Conservation (phyloP, 352 stramenopile species). For the Phytopythium delawarense region DNA sequence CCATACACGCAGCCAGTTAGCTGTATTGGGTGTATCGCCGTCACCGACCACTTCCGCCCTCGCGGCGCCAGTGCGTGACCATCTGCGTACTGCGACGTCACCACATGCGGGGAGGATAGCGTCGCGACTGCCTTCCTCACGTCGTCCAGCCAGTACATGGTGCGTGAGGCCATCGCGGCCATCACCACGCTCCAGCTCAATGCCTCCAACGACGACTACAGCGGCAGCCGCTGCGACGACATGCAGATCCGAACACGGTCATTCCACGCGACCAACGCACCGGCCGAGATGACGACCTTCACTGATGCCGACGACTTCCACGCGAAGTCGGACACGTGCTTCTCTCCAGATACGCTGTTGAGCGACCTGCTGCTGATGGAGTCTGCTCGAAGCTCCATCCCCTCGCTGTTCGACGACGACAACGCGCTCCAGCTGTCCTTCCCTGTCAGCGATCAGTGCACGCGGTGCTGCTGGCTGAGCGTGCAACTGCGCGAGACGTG, state of each 20-base stretch:
- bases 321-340: slow-evolving; percentile 5
- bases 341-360: slow-evolving; percentile 12
- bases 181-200: slow-evolving; percentile 39
- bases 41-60: slow-evolving; percentile 55
- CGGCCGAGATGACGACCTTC: neutral
- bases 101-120: slow-evolving; percentile 4
- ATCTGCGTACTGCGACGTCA: slow-evolving; percentile 28
- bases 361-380: slow-evolving; percentile 28
- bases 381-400: neutral
- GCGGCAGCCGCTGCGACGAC: slow-evolving; percentile 40
- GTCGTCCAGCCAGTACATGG: slow-evolving; percentile 21
- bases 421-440: slow-evolving; percentile 18
- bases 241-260: slow-evolving; percentile 28
- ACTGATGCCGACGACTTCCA: neutral
- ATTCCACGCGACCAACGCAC: slow-evolving; percentile 32
- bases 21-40: slow-evolving; percentile 36
- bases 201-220: slow-evolving; percentile 54
- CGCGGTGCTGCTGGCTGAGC: slow-evolving; percentile 40
- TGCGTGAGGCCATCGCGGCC: slow-evolving; percentile 14
- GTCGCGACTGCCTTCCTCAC: slow-evolving; percentile 22
- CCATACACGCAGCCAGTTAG: neutral
- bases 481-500: slow-evolving; percentile 52
- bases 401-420: slow-evolving; percentile 19
- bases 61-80: slow-evolving; percentile 32
- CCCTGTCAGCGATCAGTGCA: slow-evolving; percentile 25